Percentiles rank a stretch among this genome's conserved stretches.
Evolutionary conservation across 495 filamentous ascomycete genomes (phyloP).

Genomic region (Hypoxylon crocopeplum): DNA sequence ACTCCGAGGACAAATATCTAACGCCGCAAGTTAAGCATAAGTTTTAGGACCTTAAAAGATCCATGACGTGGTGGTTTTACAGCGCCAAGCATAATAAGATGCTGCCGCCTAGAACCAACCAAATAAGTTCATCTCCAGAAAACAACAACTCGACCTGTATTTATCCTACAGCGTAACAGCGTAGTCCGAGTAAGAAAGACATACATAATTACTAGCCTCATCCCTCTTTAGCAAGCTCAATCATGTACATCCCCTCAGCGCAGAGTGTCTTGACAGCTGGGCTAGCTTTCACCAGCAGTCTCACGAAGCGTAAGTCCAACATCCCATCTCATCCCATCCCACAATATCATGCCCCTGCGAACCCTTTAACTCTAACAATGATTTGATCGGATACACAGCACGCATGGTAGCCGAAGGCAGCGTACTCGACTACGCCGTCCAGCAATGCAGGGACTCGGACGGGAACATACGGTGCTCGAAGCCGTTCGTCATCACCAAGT

Average conservation of each 20-base stretch:
- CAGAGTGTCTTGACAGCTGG: slow-evolving; percentile 43
- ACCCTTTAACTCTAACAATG: background rate
- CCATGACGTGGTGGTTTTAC: background rate
- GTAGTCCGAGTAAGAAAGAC: too few relatives aligned
- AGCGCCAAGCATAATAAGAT: background rate
- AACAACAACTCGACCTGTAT: too few relatives aligned
- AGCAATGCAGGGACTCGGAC: slow-evolving; percentile 42
- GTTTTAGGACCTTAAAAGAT: background rate
- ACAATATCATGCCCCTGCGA: background rate
- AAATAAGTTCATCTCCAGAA: too few relatives aligned
- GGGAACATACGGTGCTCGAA: slow-evolving; percentile 45
- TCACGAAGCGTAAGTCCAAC: slow-evolving; percentile 30
- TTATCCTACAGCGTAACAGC: too few relatives aligned
- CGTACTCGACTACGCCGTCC: slow-evolving; percentile 45
- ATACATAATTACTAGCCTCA: background rate
- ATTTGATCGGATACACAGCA: slow-evolving; percentile 10
- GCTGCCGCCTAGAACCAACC: too few relatives aligned
- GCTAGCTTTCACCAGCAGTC: slow-evolving; percentile 37
- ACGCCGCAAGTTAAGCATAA: too few relatives aligned
- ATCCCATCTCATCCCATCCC: background rate
- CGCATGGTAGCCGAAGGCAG: slow-evolving; percentile 35
- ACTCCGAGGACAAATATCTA: too few relatives aligned
- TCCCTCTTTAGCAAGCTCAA: background rate
- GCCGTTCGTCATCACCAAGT: slow-evolving; percentile 43
- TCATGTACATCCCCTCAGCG: slow-evolving; percentile 43